Evolutionary conservation across 2,329 filamentous ascomycete species (phyloP).

Genomic region (Furcasterigmium furcatum): DNA sequence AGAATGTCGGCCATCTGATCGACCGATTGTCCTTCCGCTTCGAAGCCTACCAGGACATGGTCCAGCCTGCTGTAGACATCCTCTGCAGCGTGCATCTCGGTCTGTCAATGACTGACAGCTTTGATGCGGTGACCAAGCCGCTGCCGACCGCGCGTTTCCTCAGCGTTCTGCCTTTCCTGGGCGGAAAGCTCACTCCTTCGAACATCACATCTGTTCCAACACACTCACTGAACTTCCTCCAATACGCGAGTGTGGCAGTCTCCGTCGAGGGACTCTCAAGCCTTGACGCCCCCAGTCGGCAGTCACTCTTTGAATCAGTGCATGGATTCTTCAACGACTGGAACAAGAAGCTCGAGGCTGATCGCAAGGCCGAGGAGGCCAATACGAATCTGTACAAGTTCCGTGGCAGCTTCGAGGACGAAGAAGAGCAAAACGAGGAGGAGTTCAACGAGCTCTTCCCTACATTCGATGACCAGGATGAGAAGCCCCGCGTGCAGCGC

Average conservation of each 20-base stretch:
- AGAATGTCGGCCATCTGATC: slow-evolving; percentile 65
- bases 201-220: slow-evolving; percentile 19
- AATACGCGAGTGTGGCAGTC: slow-evolving; percentile 39
- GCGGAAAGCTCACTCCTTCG: slow-evolving; percentile 28
- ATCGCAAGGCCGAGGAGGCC: slow-evolving; percentile 71
- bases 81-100: slow-evolving; percentile 77
- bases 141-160: slow-evolving; percentile 32
- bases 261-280: slow-evolving; percentile 44
- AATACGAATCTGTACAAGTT: slow-evolving; percentile 81
- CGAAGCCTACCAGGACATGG: slow-evolving; percentile 81
- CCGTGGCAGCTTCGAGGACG: slow-evolving; percentile 71
- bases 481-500: slow-evolving; percentile 25
- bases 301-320: slow-evolving; percentile 63
- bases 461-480: slow-evolving; percentile 58
- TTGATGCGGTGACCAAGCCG: slow-evolving; percentile 30
- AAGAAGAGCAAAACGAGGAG: slow-evolving; percentile 69
- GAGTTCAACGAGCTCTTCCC: slow-evolving; percentile 84
- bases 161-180: slow-evolving; percentile 52
- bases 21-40: slow-evolving; percentile 67
- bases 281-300: slow-evolving; percentile 39
- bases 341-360: slow-evolving; percentile 71
- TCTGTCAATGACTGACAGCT: slow-evolving; percentile 58
- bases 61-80: slow-evolving; percentile 72
- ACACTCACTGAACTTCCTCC: slow-evolving; percentile 43
- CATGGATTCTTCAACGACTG: slow-evolving; percentile 75